Evolutionary conservation across 352 stramenopile genomes (phyloP).

Genomic region (Blastocystis sp.): DNA sequence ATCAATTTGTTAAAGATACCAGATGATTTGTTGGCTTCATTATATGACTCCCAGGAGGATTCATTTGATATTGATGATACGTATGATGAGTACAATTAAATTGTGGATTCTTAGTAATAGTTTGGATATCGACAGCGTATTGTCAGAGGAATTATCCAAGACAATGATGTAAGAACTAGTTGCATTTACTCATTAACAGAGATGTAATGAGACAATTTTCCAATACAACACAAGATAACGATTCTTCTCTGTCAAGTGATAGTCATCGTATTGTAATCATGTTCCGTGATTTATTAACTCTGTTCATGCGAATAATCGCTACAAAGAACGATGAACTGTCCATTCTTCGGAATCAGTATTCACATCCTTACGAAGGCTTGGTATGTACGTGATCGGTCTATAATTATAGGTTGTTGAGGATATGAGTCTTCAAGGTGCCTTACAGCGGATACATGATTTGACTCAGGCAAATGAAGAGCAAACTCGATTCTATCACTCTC

Average conservation of each 20-base stretch:
- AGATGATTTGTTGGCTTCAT: neutral
- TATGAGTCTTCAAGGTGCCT: neutral
- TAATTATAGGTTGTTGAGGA: neutral
- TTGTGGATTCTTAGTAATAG: neutral
- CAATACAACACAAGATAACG: neutral
- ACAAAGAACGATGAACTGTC: constrained; percentile 36
- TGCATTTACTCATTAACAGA: neutral
- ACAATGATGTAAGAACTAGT: neutral
- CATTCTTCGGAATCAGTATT: neutral
- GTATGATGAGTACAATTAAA: neutral
- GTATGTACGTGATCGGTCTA: neutral
- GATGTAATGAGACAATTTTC: neutral
- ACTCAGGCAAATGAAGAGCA: neutral
- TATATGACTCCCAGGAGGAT: neutral
- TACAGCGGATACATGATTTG: constrained; percentile 18
- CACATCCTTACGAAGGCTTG: neutral
- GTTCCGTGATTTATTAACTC: constrained; percentile 10
- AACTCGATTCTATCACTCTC: neutral
- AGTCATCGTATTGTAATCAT: neutral
- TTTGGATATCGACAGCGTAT: neutral
- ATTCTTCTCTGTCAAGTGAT: neutral
- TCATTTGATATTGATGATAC: neutral
- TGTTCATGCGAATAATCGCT: constrained; percentile 8
- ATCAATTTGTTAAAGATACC: neutral
- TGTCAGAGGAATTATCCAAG: neutral